phyloP scores from a whole-genome alignment of 2,329 filamentous ascomycete species.

The Ascochyta lentis region DNA sequence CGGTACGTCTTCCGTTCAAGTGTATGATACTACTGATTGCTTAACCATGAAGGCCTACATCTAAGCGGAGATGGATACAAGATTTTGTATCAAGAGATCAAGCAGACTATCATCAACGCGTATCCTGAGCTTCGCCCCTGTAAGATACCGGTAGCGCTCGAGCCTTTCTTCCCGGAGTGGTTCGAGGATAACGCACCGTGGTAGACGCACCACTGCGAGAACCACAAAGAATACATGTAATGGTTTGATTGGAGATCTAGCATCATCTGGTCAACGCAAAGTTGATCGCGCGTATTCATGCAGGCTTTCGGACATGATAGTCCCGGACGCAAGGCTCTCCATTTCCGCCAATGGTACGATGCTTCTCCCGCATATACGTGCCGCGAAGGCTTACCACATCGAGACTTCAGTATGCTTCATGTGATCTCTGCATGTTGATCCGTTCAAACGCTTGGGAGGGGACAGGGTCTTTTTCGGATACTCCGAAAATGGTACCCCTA shows the following conservation, averaged over 20 bases:
- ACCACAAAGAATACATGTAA: neutral
- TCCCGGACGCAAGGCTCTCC: neutral
- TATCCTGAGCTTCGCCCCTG: slow-evolving; percentile 12
- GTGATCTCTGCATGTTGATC: neutral
- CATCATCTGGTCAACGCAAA: neutral
- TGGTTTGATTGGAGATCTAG: neutral
- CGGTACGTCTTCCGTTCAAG: slow-evolving; percentile 4
- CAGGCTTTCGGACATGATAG: slow-evolving; percentile 3
- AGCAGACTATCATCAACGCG: slow-evolving; percentile 3
- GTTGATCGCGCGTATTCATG: neutral
- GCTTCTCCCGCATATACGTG: neutral
- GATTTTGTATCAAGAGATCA: slow-evolving; percentile 10
- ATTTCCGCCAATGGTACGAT: slow-evolving; percentile 16
- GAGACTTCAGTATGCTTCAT: neutral
- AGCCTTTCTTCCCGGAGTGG: slow-evolving; percentile 18
- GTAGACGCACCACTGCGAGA: neutral
- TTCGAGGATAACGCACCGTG: slow-evolving; percentile 9
- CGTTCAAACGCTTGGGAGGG: neutral
- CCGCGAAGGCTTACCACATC: neutral
- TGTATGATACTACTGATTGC: neutral
- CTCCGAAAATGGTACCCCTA: neutral
- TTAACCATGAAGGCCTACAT: neutral
- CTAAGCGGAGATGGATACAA: slow-evolving; percentile 14
- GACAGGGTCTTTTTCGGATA: neutral
- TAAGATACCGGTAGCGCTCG: slow-evolving; percentile 14